These are phyloP conservation scores for Populus hybrid DNA, from an alignment of 441 rosid genomes.

Conservation along the genomic window DNA sequence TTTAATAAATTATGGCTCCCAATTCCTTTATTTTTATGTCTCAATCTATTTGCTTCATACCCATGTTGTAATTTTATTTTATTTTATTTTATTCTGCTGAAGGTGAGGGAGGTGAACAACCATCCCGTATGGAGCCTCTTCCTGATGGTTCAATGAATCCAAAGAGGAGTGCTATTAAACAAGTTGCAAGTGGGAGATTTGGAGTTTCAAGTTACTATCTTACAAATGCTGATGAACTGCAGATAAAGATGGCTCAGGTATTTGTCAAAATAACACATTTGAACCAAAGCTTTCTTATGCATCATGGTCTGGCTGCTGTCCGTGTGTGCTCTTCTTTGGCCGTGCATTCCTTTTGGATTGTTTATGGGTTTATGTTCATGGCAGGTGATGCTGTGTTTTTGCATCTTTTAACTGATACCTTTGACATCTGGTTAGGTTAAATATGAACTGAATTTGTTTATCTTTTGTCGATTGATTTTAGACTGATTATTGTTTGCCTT, in stretches of 20 bases:
- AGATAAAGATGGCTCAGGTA: constrained; percentile 98
- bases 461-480: constrained; percentile 14
- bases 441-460: constrained; percentile 24
- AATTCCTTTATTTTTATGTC: background rate
- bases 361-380: constrained; percentile 53
- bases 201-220: constrained; percentile 99
- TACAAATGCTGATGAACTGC: constrained; percentile 76
- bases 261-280: constrained; percentile 2
- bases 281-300: constrained; percentile 2
- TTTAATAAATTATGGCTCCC: background rate
- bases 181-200: constrained; percentile 99
- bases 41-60: background rate
- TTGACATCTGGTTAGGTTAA: constrained; percentile 49
- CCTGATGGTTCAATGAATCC: constrained; percentile 92
- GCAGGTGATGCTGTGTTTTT: constrained; percentile 62
- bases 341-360: constrained; percentile 52
- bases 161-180: constrained; percentile 97
- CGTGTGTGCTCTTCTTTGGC: constrained; percentile 27
- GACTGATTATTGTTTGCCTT: constrained; percentile 24
- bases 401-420: constrained; percentile 44
- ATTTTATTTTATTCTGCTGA: background rate
- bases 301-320: constrained; percentile 11
- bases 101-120: constrained; percentile 99
- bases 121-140: constrained; percentile 97
- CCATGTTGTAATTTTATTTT: background rate